Conservation (phyloP, 371 early-diverging fungal genomes). For the Lichtheimia hyalospora region DNA sequence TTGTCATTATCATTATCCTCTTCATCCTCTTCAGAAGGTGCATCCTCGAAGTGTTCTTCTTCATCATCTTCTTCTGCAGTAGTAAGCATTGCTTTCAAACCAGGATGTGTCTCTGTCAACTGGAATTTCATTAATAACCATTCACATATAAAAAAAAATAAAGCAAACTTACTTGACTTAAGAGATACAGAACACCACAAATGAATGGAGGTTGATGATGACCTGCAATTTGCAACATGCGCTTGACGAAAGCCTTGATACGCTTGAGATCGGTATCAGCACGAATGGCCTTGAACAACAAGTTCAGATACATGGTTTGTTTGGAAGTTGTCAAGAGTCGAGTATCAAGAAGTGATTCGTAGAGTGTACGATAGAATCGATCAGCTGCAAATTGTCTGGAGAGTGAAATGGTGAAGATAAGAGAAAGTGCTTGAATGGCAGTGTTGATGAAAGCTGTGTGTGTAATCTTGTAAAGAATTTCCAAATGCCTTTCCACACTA, state of each 20-base stretch:
- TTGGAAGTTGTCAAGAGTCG: slow-evolving; percentile 80
- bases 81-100: slow-evolving; percentile 60
- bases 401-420: slow-evolving; percentile 80
- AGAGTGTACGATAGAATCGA: slow-evolving; percentile 89
- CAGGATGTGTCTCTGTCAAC: slow-evolving; percentile 44
- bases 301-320: slow-evolving; percentile 91
- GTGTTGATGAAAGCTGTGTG: slow-evolving; percentile 89
- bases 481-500: slow-evolving; percentile 75
- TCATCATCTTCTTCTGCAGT: slow-evolving; percentile 74
- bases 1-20: slow-evolving; percentile 18
- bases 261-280: slow-evolving; percentile 72
- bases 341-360: slow-evolving; percentile 85
- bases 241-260: slow-evolving; percentile 85
- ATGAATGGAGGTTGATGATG: slow-evolving; percentile 82
- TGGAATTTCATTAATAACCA: neutral
- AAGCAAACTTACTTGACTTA: slow-evolving; percentile 67
- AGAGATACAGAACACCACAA: slow-evolving; percentile 81
- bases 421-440: slow-evolving; percentile 87
- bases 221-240: slow-evolving; percentile 80
- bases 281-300: slow-evolving; percentile 83
- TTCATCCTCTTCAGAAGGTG: slow-evolving; percentile 46
- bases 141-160: neutral
- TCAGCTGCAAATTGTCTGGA: slow-evolving; percentile 59
- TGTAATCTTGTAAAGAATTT: slow-evolving; percentile 84
- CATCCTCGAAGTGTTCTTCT: slow-evolving; percentile 56